A percentile compares a stretch with the other conserved stretches of the same genome.
Conservation (phyloP, 129 eudicot species). For the Chrysanthemum seticuspe region DNA sequence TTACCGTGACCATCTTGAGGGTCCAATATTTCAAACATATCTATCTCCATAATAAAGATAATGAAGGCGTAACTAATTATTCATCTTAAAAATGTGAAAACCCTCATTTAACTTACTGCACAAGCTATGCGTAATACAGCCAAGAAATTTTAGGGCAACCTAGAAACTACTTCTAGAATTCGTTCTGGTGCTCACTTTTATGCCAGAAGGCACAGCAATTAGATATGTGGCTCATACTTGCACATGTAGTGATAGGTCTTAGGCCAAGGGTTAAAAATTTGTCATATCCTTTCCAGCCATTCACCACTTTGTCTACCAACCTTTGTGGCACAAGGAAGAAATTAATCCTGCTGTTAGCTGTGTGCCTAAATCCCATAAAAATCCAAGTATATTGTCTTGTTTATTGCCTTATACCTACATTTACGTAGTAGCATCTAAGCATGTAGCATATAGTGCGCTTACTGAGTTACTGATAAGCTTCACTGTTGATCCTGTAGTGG, state of each 20-base stretch:
- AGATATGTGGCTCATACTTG: background rate
- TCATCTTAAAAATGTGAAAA: background rate
- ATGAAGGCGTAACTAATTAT: background rate
- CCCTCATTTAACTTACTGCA: background rate
- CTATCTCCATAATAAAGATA: background rate
- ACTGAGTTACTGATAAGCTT: background rate
- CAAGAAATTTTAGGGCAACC: conserved; percentile 1
- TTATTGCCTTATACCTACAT: background rate
- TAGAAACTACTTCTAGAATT: background rate
- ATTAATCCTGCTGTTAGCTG: background rate
- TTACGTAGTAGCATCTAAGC: background rate
- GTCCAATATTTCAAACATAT: background rate
- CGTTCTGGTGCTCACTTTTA: background rate
- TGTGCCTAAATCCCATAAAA: background rate
- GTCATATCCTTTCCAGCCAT: background rate
- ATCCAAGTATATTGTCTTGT: background rate
- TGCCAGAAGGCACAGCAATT: background rate
- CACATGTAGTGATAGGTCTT: background rate
- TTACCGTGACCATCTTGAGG: background rate
- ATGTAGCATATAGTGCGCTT: background rate
- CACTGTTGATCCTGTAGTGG: background rate
- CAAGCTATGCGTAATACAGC: conserved; percentile 10
- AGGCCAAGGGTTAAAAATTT: background rate
- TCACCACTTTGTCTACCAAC: too few species aligned
- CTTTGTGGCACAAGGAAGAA: too few species aligned